These are phyloP conservation scores for Boletus chippewaensis DNA, from an alignment of 1,284 basidiomycete species.

Conservation along the genomic window DNA sequence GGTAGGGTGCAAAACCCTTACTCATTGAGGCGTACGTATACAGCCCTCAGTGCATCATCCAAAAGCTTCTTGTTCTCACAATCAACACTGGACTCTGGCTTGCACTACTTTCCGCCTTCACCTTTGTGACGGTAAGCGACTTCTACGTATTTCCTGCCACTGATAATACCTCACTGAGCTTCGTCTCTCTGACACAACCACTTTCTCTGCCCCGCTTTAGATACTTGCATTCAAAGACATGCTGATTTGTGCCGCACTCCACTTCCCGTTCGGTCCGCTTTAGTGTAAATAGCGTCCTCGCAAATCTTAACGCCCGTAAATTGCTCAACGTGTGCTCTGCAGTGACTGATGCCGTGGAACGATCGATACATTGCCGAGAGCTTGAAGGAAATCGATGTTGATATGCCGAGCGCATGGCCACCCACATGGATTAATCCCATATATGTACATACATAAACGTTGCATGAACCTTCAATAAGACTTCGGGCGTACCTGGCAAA, in stretches of 20 bases:
- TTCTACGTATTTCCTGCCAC: too few relatives aligned
- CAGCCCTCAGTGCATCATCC: not conserved
- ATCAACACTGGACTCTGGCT: slow-evolving; percentile 13
- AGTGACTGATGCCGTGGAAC: not conserved
- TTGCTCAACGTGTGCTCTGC: not conserved
- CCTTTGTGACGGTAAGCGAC: slow-evolving; percentile 4
- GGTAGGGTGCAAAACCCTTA: too few relatives aligned
- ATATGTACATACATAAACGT: not conserved
- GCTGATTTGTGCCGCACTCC: slow-evolving; percentile 2
- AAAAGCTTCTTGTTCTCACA: slow-evolving; percentile 8
- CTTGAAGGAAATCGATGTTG: too few relatives aligned
- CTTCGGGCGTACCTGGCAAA: too few relatives aligned
- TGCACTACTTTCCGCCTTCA: slow-evolving; percentile 1
- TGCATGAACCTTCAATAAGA: too few relatives aligned
- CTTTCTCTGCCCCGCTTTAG: not conserved
- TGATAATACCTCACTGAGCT: too few relatives aligned
- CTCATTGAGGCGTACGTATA: not conserved
- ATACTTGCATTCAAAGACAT: not conserved
- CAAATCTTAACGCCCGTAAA: slow-evolving; percentile 8
- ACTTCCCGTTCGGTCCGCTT: slow-evolving; percentile 6
- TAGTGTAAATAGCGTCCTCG: slow-evolving; percentile 9
- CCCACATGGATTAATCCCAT: not conserved
- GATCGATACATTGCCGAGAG: not conserved
- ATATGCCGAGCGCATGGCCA: too few relatives aligned
- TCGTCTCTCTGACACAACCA: not conserved